Evolutionary conservation across 139 green algal species (phyloP).

Genomic region (Zygnema circumcarinatum): DNA sequence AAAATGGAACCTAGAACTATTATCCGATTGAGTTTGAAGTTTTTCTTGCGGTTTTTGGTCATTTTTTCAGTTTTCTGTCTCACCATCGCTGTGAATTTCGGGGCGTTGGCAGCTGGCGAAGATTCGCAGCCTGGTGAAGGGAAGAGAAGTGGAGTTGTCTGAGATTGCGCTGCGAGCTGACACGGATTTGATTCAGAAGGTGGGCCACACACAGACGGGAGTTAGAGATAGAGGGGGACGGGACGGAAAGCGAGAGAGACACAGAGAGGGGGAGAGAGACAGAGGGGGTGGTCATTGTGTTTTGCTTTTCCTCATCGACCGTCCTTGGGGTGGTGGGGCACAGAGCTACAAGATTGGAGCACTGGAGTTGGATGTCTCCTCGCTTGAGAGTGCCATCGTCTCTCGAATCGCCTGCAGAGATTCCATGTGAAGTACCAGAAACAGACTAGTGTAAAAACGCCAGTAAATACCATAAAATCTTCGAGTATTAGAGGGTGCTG

Average conservation of each 20-base stretch:
- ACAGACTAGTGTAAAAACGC: not conserved
- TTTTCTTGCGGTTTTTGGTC: not conserved
- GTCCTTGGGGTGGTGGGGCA: not conserved
- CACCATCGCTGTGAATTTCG: too few relatives aligned
- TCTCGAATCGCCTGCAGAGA: not conserved
- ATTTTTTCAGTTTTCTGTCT: too few relatives aligned
- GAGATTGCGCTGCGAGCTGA: not conserved
- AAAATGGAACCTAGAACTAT: not conserved
- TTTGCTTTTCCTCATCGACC: too few relatives aligned
- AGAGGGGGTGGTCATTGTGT: too few relatives aligned
- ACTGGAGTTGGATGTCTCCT: not conserved
- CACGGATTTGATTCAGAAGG: slow-evolving; percentile 19
- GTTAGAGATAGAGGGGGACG: not conserved
- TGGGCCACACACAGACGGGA: too few relatives aligned
- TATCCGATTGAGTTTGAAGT: not conserved
- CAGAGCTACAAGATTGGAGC: not conserved
- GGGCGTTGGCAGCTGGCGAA: slow-evolving; percentile 3
- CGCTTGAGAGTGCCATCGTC: not conserved
- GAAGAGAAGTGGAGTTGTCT: not conserved
- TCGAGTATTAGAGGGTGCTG: too few relatives aligned
- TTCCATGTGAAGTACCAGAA: not conserved
- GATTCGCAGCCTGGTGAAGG: not conserved
- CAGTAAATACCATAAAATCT: too few relatives aligned
- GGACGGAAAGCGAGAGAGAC: not conserved
- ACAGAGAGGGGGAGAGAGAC: too few relatives aligned